A percentile compares a stretch with the other conserved stretches of the same genome.
phyloP scores from a whole-genome alignment of 2,329 filamentous ascomycete genomes.

The Pseudogymnoascus sp. region DNA sequence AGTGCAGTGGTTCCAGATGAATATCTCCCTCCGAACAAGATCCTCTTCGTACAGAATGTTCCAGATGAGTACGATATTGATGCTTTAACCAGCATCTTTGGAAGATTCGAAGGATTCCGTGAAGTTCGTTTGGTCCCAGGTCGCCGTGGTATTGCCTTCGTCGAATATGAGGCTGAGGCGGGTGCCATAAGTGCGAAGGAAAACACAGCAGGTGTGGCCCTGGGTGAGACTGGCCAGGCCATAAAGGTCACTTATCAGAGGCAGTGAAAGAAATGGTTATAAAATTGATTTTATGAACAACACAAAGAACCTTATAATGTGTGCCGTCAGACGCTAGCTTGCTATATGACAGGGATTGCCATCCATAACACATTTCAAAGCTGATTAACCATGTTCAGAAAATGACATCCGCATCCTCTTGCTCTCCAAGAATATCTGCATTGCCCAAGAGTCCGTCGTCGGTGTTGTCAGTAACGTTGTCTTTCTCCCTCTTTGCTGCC shows the following conservation, averaged over 20 bases:
- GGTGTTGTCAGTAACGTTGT: constrained; percentile 33
- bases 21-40: constrained; percentile 95
- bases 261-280: constrained; percentile 44
- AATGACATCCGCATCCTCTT: constrained; percentile 79
- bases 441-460: constrained; percentile 37
- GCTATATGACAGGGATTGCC: neutral
- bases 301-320: neutral
- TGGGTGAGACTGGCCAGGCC: constrained; percentile 65
- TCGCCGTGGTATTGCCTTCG: constrained; percentile 82
- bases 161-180: constrained; percentile 87
- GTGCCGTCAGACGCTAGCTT: neutral
- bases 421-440: constrained; percentile 63
- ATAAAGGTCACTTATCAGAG: constrained; percentile 97
- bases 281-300: neutral
- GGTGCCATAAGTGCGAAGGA: constrained; percentile 92
- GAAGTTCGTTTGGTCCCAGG: constrained; percentile 87
- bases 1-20: constrained; percentile 86
- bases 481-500: constrained; percentile 59
- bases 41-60: constrained; percentile 86
- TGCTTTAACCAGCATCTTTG: constrained; percentile 71
- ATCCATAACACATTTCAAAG: neutral
- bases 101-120: constrained; percentile 85
- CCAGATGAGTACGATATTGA: constrained; percentile 82
- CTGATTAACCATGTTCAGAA: constrained; percentile 45
- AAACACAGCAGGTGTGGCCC: constrained; percentile 74